Percentiles rank a stretch among this genome's conserved stretches.
Evolutionary conservation across 73 alveolate species (phyloP).

Genomic region (Effrenium voratum): DNA sequence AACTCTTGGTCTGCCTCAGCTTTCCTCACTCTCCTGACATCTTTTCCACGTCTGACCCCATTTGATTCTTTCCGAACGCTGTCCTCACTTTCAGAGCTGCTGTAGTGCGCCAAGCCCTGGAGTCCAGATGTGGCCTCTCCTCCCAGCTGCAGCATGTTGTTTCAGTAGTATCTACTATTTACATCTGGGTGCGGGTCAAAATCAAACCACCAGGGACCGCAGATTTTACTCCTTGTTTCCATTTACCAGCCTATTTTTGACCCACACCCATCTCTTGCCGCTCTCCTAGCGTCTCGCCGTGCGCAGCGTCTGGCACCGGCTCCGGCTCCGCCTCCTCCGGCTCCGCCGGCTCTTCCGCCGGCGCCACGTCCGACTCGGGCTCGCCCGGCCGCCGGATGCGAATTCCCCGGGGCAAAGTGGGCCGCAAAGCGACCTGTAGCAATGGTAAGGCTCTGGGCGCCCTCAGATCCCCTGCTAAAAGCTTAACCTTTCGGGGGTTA

Average conservation of each 20-base stretch:
- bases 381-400: conserved; percentile 21
- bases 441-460: no score
- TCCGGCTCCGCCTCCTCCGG: not conserved
- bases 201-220: no score
- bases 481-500: no score
- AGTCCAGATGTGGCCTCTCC: not conserved
- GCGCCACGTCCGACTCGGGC: not conserved
- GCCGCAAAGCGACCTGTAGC: conserved; percentile 5
- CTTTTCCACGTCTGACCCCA: not conserved
- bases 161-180: no score
- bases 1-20: not conserved
- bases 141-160: not conserved
- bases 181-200: no score
- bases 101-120: conserved; percentile 34
- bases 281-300: no score
- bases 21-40: conserved; percentile 6
- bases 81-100: conserved; percentile 64
- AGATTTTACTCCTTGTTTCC: no score
- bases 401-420: conserved; percentile 34
- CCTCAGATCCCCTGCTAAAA: no score
- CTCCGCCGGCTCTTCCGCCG: not conserved
- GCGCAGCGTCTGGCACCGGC: not conserved
- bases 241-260: no score
- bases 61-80: not conserved
- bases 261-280: no score